Base-by-base conservation (phyloP, 2,329 filamentous ascomycete genomes). In the Stemphylium lycopersici region DNA sequence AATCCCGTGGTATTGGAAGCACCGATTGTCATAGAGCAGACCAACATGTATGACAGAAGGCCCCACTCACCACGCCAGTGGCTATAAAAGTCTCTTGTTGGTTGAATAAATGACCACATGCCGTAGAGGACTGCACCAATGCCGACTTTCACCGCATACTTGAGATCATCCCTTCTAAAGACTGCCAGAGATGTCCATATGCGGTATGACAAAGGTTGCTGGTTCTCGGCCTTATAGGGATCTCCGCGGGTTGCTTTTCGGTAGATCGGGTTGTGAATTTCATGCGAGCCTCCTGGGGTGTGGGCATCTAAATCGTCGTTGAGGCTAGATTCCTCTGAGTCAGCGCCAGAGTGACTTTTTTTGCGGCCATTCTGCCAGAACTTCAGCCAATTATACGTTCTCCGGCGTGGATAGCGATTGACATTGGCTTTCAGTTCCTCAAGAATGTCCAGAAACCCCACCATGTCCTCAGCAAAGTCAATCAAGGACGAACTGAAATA, bases 41-140 rank as follows among this genome's bases (percentile, higher is more conserved):
- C 95, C 70, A 98, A 87, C 93, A 98, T 98, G 79, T 96, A 98
- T 0, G 92, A 96, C 50, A 99, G 76, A 2, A 99, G 81, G 18
- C 95, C 95, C 95, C 95, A 99, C 81, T 99, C 95, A 26, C 93
- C 93, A 72, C 93, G 84, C 91, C 93, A 98, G 67, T 89, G 88
- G 47, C 87, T 83, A 72, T 97, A 99, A 16, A 89, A 83, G 0
- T 90, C 90, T 47, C 92, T 82, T 2, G 92, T 96, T 7, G 83
- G 79, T 0, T 87, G 84, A 31, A 97, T 83, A 68, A 96, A 99
- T 2, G 95, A 89, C 63, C 96, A 90, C 74, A 95, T 85, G 15
- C 92, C 93, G 79, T 93, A 98, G 0, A 97, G 77, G 4, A 92
- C 85, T 11, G 95, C 95, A 18, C 95, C 95, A 36, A 93, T 84